Percentiles rank a stretch among this genome's conserved stretches.
phyloP scores from a whole-genome alignment of 768 basidiomycete genomes.

The Cystobasidium tubakii region DNA sequence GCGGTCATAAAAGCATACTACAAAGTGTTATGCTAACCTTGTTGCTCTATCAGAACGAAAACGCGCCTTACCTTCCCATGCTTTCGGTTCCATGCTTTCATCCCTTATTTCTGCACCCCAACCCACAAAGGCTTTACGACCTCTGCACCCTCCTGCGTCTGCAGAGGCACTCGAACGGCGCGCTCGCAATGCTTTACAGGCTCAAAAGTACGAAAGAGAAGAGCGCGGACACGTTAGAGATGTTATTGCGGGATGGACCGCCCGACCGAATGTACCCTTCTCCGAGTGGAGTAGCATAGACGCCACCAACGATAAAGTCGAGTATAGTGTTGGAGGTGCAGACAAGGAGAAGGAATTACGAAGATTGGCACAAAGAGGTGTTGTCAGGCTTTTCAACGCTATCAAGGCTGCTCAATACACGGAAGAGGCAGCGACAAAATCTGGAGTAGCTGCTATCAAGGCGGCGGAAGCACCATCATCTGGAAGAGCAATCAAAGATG shows the following conservation, averaged over 20 bases:
- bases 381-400: slow-evolving; percentile 46
- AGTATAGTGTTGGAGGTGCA: slow-evolving; percentile 38
- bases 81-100: slow-evolving; percentile 37
- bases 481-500: slow-evolving; percentile 43
- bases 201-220: slow-evolving; percentile 43
- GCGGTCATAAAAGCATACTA: too few species aligned
- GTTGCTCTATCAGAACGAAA: slow-evolving; percentile 30
- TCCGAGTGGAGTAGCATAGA: slow-evolving; percentile 40
- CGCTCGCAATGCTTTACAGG: slow-evolving; percentile 40
- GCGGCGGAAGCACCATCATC: slow-evolving; percentile 39
- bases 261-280: slow-evolving; percentile 44
- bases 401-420: slow-evolving; percentile 44
- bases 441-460: slow-evolving; percentile 40
- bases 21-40: neutral
- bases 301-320: slow-evolving; percentile 12
- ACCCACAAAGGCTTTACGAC: slow-evolving; percentile 30
- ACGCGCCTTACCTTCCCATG: slow-evolving; percentile 31
- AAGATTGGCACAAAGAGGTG: slow-evolving; percentile 46
- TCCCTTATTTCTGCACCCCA: slow-evolving; percentile 30
- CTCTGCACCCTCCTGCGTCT: neutral
- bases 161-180: slow-evolving; percentile 48
- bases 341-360: slow-evolving; percentile 46
- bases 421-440: slow-evolving; percentile 30
- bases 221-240: slow-evolving; percentile 46
- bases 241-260: slow-evolving; percentile 46